Evolutionary conservation across 441 rosid species (phyloP).

Genomic region (Pelargonium citronellum): DNA sequence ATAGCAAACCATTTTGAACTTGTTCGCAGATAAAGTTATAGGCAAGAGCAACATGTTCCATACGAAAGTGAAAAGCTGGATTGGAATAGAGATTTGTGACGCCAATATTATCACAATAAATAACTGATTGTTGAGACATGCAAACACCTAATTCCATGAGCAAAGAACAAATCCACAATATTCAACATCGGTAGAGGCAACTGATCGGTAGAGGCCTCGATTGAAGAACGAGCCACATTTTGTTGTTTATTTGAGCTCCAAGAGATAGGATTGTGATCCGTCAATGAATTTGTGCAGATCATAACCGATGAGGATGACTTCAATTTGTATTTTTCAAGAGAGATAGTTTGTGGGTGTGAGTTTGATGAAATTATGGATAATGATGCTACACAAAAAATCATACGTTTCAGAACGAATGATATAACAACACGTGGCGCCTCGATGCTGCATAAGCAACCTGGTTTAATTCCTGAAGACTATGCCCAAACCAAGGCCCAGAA

Average conservation of each 20-base stretch:
- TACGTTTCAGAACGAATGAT: too few relatives aligned
- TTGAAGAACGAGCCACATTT: neutral
- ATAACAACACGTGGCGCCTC: too few relatives aligned
- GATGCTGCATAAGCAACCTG: too few relatives aligned
- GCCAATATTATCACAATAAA: neutral
- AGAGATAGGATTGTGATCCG: neutral
- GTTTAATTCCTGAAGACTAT: too few relatives aligned
- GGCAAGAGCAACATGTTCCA: neutral
- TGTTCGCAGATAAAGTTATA: neutral
- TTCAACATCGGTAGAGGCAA: neutral
- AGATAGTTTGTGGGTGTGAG: slow-evolving; percentile 1
- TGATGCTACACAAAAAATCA: too few relatives aligned
- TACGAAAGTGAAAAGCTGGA: neutral
- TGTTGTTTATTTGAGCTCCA: too few relatives aligned
- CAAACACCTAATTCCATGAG: neutral
- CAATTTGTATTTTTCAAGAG: neutral
- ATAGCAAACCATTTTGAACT: slow-evolving; percentile 1
- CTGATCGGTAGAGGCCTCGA: neutral
- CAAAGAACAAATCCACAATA: neutral
- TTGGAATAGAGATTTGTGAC: neutral
- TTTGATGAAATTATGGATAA: neutral
- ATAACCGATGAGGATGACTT: neutral
- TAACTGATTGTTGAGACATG: neutral
- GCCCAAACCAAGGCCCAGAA: too few relatives aligned
- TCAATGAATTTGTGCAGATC: neutral